Evolutionary conservation across 306 rosid genomes (phyloP).

Genomic region (Medicago arabica): DNA sequence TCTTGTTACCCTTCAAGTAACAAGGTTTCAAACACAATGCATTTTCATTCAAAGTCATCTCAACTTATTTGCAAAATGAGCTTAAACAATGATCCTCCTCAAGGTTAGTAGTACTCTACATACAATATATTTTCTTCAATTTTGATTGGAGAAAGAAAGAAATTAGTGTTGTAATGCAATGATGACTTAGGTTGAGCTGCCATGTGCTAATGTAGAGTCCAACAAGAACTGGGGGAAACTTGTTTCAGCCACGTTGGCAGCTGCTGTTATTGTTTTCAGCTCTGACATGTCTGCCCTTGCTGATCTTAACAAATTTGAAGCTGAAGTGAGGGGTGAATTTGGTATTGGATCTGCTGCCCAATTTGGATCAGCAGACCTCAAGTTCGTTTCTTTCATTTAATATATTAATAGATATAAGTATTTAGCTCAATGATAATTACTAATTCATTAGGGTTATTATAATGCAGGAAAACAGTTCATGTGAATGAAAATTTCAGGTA

Average conservation of each 20-base stretch:
- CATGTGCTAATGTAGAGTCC: conserved; percentile 44
- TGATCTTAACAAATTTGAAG: conserved; percentile 89
- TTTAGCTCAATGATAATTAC: not conserved
- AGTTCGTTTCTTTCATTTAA: conserved; percentile 39
- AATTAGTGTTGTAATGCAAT: conserved; percentile 31
- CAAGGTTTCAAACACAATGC: no score
- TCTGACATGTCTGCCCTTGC: conserved; percentile 79
- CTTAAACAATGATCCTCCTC: conserved; percentile 36
- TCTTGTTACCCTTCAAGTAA: conserved; percentile 54
- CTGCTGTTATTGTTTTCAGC: conserved; percentile 64
- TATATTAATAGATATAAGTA: not conserved
- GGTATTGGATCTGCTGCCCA: conserved; percentile 98
- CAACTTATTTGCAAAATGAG: conserved; percentile 46
- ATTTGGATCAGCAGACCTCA: conserved; percentile 93
- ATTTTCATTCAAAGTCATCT: conserved; percentile 49
- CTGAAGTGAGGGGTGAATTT: conserved; percentile 82
- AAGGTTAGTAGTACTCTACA: conserved; percentile 14
- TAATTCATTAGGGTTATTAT: not conserved
- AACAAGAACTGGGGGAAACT: conserved; percentile 59
- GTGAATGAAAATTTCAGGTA: conserved; percentile 95
- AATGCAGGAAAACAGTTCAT: conserved; percentile 81
- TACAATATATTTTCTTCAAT: not conserved
- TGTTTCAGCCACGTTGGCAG: conserved; percentile 68
- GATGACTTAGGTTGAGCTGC: conserved; percentile 43
- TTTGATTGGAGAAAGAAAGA: conserved; percentile 46